These are phyloP conservation scores for Trametes coccinea DNA, from an alignment of 768 basidiomycete species.

Conservation along the genomic window DNA sequence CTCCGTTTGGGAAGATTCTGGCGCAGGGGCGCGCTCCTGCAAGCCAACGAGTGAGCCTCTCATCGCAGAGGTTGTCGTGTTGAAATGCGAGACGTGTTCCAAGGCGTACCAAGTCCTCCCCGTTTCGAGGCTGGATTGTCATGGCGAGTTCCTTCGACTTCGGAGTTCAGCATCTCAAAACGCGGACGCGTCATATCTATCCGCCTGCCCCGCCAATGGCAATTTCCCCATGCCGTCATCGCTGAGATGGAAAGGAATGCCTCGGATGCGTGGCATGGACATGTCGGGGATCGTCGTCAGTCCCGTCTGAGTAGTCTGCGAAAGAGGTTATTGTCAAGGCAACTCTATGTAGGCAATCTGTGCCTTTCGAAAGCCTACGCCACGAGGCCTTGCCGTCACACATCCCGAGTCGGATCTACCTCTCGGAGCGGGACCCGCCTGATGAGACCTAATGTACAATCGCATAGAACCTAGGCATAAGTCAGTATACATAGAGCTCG, in stretches of 20 bases:
- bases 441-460: not conserved
- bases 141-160: slow-evolving; percentile 7
- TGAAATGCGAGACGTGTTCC: slow-evolving; percentile 5
- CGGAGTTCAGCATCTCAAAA: not conserved
- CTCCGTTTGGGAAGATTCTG: slow-evolving; percentile 13
- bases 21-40: not conserved
- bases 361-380: not conserved
- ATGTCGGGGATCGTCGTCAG: slow-evolving; percentile 20
- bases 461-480: slow-evolving; percentile 7
- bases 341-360: slow-evolving; percentile 1
- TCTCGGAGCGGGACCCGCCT: not conserved
- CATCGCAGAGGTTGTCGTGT: slow-evolving; percentile 7
- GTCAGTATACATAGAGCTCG: not conserved
- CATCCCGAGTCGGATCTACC: not conserved
- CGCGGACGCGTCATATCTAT: not conserved
- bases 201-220: not conserved
- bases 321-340: slow-evolving; percentile 15
- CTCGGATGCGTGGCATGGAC: slow-evolving; percentile 4
- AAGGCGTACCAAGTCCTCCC: not conserved
- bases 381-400: slow-evolving; percentile 9
- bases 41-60: not conserved
- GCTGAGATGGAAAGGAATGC: slow-evolving; percentile 12
- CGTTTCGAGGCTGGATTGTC: slow-evolving; percentile 14
- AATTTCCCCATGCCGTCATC: slow-evolving; percentile 10
- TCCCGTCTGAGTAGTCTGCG: slow-evolving; percentile 1